These are phyloP conservation scores for Micractinium conductrix DNA, from an alignment of 139 green algal genomes.

Conservation along the genomic window DNA sequence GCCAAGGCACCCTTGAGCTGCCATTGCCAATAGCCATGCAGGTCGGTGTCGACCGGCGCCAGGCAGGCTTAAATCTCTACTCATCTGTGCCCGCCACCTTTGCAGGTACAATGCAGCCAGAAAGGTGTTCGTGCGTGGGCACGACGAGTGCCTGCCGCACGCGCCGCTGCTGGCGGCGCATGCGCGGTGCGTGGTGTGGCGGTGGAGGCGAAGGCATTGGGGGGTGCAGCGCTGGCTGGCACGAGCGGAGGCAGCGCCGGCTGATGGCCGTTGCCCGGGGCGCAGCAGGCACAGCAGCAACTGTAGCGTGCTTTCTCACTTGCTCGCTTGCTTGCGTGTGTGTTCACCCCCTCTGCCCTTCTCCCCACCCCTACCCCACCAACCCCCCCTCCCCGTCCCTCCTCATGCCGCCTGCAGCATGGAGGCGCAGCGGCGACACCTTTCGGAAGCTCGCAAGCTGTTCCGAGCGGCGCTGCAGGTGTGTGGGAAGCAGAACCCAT, in stretches of 20 bases:
- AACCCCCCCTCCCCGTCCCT: background rate
- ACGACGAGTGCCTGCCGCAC: slow-evolving; percentile 1
- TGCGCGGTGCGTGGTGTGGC: slow-evolving; percentile 18
- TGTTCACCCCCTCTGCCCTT: background rate
- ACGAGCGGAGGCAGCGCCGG: background rate
- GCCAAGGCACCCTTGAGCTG: too few relatives aligned
- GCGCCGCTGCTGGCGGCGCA: slow-evolving; percentile 46
- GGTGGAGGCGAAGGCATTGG: too few relatives aligned
- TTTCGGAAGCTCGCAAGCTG: slow-evolving; percentile 48
- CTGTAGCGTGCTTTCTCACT: too few relatives aligned
- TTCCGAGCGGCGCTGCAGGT: slow-evolving; percentile 54
- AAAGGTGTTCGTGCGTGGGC: slow-evolving; percentile 48
- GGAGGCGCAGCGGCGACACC: slow-evolving; percentile 52
- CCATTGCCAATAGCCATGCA: too few relatives aligned
- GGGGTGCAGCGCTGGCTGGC: background rate
- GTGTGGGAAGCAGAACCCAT: too few relatives aligned
- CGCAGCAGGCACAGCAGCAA: background rate
- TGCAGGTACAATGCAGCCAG: slow-evolving; percentile 38
- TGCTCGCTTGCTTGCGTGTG: background rate
- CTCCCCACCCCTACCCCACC: background rate
- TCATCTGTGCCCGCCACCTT: too few relatives aligned
- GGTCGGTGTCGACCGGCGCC: too few relatives aligned
- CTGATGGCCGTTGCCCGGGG: too few relatives aligned
- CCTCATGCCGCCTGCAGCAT: slow-evolving; percentile 14
- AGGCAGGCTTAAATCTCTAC: too few relatives aligned